Percentiles rank a stretch among this genome's conserved stretches.
phyloP scores from a whole-genome alignment of 371 early-diverging fungal species.

The Basidiobolus heterosporus region DNA sequence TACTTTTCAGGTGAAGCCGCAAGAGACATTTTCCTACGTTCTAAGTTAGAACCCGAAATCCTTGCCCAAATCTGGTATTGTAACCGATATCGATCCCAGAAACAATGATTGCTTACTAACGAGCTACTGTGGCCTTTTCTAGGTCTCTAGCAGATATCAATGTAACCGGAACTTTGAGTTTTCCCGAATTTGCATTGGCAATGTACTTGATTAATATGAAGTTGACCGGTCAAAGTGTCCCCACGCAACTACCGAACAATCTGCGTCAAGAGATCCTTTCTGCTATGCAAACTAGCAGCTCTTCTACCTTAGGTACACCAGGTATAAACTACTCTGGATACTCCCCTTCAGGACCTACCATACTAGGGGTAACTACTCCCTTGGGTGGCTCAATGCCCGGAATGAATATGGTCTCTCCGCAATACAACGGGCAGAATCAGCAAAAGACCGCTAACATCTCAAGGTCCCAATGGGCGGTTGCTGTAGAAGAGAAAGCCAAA shows the following conservation, averaged over 20 bases:
- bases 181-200: slow-evolving; percentile 37
- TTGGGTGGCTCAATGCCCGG: neutral
- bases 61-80: neutral
- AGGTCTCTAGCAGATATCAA: slow-evolving; percentile 2
- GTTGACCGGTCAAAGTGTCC: slow-evolving; percentile 24
- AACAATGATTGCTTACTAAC: neutral
- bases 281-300: neutral
- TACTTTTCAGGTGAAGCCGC: neutral
- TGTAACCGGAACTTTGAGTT: slow-evolving; percentile 11
- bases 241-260: slow-evolving; percentile 16
- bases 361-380: neutral
- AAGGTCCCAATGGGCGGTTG: slow-evolving; percentile 51
- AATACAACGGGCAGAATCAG: neutral
- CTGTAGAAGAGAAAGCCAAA: slow-evolving; percentile 53
- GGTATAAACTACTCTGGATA: neutral
- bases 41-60: neutral
- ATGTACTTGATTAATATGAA: slow-evolving; percentile 35
- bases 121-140: neutral
- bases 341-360: neutral
- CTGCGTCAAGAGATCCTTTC: slow-evolving; percentile 17
- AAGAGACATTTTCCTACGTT: neutral
- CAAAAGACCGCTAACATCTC: slow-evolving; percentile 1
- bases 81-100: neutral
- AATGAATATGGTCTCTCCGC: neutral
- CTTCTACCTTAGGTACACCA: neutral